Conservation (phyloP, 352 stramenopile species). For the Phytopythium vexans region DNA sequence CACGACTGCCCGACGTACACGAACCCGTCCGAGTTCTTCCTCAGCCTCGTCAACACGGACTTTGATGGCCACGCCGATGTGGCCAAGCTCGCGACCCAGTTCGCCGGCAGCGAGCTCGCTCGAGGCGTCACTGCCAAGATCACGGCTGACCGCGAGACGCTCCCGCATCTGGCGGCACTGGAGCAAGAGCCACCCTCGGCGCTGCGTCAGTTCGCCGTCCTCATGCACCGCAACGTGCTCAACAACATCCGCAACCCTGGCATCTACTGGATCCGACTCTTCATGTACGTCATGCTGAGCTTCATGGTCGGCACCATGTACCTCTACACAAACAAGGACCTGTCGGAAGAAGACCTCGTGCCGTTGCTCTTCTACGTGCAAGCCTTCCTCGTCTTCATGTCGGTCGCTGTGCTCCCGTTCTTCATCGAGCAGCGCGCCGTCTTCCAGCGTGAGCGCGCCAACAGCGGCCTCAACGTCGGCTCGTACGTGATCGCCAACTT, state of each 20-base stretch:
- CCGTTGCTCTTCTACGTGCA: conserved; percentile 83
- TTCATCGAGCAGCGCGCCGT: conserved; percentile 84
- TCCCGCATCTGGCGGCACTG: conserved; percentile 18
- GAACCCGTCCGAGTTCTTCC: conserved; percentile 57
- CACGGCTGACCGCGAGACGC: conserved; percentile 12
- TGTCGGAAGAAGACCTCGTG: conserved; percentile 38
- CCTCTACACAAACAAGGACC: conserved; percentile 40
- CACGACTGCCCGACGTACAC: conserved; percentile 41
- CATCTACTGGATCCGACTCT: conserved; percentile 64
- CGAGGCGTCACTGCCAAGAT: conserved; percentile 10
- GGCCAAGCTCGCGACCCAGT: conserved; percentile 15
- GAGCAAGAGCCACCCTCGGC: conserved; percentile 19
- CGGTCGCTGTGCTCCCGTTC: conserved; percentile 81
- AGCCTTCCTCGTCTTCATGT: conserved; percentile 89
- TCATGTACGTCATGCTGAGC: conserved; percentile 70
- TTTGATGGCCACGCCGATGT: conserved; percentile 43
- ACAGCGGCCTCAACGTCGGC: conserved; percentile 72
- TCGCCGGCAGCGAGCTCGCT: conserved; percentile 11
- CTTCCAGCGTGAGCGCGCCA: conserved; percentile 46
- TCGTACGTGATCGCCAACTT: conserved; percentile 77
- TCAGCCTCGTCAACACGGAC: conserved; percentile 52
- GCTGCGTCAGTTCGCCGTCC: conserved; percentile 34
- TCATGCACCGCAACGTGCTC: conserved; percentile 52
- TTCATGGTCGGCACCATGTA: conserved; percentile 77
- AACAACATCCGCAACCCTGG: conserved; percentile 67